Evolutionary conservation across 371 early-diverging fungal species (phyloP).

Genomic region (Amoeboradix gromovi): DNA sequence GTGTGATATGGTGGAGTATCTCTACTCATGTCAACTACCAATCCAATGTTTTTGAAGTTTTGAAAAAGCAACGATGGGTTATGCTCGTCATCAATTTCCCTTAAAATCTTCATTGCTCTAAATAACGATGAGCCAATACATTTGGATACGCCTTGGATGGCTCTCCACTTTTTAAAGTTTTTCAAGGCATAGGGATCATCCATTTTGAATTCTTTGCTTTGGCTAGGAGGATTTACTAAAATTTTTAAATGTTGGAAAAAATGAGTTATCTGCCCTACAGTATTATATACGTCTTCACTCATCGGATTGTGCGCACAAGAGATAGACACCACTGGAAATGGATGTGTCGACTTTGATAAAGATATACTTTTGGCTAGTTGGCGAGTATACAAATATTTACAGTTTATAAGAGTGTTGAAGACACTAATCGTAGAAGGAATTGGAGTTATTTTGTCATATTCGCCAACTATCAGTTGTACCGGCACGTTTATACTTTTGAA

Average conservation of each 20-base stretch:
- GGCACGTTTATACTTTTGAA: not conserved
- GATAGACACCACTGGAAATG: not conserved
- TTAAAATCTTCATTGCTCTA: constrained; percentile 18
- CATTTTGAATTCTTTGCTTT: not conserved
- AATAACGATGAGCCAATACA: constrained; percentile 1
- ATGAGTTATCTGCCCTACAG: not conserved
- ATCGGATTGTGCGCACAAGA: not conserved
- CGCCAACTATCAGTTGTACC: not conserved
- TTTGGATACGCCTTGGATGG: not conserved
- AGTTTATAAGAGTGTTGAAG: not conserved
- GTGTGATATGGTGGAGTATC: constrained; percentile 29
- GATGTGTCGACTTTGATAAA: not conserved
- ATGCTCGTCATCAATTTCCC: constrained; percentile 30
- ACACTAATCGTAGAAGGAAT: not conserved
- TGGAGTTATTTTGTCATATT: not conserved
- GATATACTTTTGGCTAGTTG: not conserved
- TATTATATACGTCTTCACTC: not conserved
- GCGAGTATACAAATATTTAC: not conserved
- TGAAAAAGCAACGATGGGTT: constrained; percentile 26
- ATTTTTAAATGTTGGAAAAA: not conserved
- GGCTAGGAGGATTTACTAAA: not conserved
- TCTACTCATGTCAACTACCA: constrained; percentile 12
- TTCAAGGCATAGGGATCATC: not conserved
- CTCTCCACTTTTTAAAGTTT: not conserved
- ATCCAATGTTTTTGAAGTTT: constrained; percentile 26